Base-by-base conservation (phyloP, 2,329 filamentous ascomycete species). In the Penicillium sp. region DNA sequence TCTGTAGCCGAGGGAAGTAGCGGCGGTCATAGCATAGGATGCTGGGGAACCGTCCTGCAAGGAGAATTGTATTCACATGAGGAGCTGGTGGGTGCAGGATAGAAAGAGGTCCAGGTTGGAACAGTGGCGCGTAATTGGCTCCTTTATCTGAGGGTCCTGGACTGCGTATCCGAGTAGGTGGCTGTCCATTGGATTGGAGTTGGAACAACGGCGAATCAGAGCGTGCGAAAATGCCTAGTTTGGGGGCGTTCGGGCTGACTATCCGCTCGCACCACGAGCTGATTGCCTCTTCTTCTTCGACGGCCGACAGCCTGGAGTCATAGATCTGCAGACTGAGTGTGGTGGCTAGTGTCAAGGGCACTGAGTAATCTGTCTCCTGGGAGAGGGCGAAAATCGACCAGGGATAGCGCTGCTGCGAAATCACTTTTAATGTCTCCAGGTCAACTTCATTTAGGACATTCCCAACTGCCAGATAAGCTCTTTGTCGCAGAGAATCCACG, bases 1-100 rank as follows among this genome's bases (percentile, higher is more conserved):
- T 87, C 58, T 86, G 83, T 8, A 96, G 82, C 16, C 84, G 84
- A 0, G 91, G 90, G 67, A 97, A 95, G 73, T 85, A 91, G 44
- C 93, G 87, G 4, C 92, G 85, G 70, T 97, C 92, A 75, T 96
- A 97, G 69, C 91, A 88, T 4, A 97, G 79, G 55, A 97, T 90
- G 66, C 87, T 92, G 5, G 92, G 89, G 70, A 97, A 97, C 16
- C 93, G 85, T 0, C 93, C 93, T 5, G 89, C 91, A 36, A 97
- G 86, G 77, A 92, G 93, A 40, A 97, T 94, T 31, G 94, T 89
- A 49, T 90, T 89, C 19, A 86, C 79, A 60, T 84, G 80, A 1
- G 84, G 76, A 9, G 78, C 79, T 15, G 87, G 87, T 29, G 92
- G 79, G 69, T 96, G 91, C 2, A 95, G 78, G 60, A 97, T 92